Evolutionary conservation across 2,329 filamentous ascomycete species (phyloP).

Genomic region (Uncinocarpus reesii): DNA sequence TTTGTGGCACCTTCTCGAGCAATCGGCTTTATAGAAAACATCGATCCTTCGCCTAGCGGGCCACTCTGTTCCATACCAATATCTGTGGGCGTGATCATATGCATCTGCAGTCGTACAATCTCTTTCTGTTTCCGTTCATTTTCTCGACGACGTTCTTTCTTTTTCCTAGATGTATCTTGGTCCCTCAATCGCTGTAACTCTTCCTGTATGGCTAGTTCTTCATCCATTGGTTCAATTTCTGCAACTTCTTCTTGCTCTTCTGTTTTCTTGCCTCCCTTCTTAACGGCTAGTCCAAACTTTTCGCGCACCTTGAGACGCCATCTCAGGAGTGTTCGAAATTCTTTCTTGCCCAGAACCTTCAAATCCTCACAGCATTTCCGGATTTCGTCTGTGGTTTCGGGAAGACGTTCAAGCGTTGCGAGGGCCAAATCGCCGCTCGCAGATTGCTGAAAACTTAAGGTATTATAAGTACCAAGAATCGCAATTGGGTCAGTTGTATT

Average conservation of each 20-base stretch:
- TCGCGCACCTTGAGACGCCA: constrained; percentile 87
- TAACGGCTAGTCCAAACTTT: constrained; percentile 74
- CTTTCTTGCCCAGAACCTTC: constrained; percentile 82
- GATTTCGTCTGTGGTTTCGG: constrained; percentile 78
- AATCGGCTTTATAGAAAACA: constrained; percentile 75
- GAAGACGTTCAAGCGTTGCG: constrained; percentile 71
- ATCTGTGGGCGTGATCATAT: constrained; percentile 93
- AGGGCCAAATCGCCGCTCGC: constrained; percentile 74
- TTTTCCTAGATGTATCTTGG: constrained; percentile 63
- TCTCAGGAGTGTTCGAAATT: constrained; percentile 79
- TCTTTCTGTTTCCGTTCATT: constrained; percentile 94
- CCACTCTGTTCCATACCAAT: constrained; percentile 85
- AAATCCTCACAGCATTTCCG: constrained; percentile 68
- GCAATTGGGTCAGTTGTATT: constrained; percentile 87
- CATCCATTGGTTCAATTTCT: constrained; percentile 81
- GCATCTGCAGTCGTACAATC: constrained; percentile 89
- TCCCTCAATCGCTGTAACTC: constrained; percentile 76
- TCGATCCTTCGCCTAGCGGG: constrained; percentile 65
- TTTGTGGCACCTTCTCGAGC: constrained; percentile 63
- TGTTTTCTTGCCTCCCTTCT: constrained; percentile 48
- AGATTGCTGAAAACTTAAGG: constrained; percentile 70
- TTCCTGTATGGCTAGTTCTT: constrained; percentile 81
- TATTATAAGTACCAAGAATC: constrained; percentile 77
- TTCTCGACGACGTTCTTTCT: constrained; percentile 71
- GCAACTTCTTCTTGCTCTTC: constrained; percentile 61